Evolutionary conservation across 805 yeast genomes (phyloP).

Genomic region (Wickerhamiella domercqiae): DNA sequence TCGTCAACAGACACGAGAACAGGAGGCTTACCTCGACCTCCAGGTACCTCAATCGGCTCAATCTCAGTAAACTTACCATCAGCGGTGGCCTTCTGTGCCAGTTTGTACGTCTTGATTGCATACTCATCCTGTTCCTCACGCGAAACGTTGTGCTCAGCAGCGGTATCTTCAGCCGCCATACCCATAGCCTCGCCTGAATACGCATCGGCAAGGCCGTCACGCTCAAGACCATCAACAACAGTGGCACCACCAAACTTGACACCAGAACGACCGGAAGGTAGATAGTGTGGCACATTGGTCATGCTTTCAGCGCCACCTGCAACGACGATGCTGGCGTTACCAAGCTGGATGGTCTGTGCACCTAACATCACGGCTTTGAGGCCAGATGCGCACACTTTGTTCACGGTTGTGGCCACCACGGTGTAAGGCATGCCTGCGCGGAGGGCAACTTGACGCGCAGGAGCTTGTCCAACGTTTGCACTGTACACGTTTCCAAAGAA

Average conservation of each 20-base stretch:
- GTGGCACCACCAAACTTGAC: constrained; percentile 74
- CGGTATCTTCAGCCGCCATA: constrained; percentile 93
- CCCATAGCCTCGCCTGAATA: constrained; percentile 88
- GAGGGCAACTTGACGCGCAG: constrained; percentile 94
- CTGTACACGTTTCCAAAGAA: constrained; percentile 84
- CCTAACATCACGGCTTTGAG: constrained; percentile 81
- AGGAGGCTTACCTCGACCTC: constrained; percentile 78
- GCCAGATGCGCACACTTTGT: constrained; percentile 97
- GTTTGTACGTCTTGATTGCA: constrained; percentile 72
- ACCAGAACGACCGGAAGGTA: constrained; percentile 75
- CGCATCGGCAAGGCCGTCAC: constrained; percentile 89
- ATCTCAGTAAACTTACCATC: constrained; percentile 80
- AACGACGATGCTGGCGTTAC: constrained; percentile 80
- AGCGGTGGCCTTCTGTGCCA: constrained; percentile 67
- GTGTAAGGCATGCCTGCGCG: constrained; percentile 72
- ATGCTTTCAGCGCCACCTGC: constrained; percentile 98
- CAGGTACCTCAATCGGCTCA: constrained; percentile 77
- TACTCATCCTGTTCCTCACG: constrained; percentile 83
- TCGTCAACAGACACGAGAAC: constrained; percentile 60
- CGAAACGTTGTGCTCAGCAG: constrained; percentile 56
- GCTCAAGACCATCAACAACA: constrained; percentile 75
- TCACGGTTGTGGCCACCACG: constrained; percentile 77
- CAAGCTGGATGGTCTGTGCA: constrained; percentile 78
- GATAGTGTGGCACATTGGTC: constrained; percentile 89
- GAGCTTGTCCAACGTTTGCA: constrained; percentile 93